A percentile compares a stretch with the other conserved stretches of the same genome.
phyloP scores from a whole-genome alignment of 2,329 filamentous ascomycete genomes.

The Lachnellula suecica region DNA sequence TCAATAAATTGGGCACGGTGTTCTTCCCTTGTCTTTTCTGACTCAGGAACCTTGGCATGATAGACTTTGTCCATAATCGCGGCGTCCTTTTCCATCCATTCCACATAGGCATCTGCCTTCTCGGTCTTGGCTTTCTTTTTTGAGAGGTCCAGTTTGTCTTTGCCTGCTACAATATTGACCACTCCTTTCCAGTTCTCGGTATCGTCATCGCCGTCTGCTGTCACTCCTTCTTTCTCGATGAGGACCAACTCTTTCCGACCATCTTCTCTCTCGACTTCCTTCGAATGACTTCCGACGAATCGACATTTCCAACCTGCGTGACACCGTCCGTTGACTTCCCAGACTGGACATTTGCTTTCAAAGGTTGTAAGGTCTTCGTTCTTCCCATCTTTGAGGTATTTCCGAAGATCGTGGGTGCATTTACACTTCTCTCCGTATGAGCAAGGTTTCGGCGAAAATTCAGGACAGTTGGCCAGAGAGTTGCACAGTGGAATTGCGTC shows the following conservation, averaged over 20 bases:
- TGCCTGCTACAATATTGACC: conserved; percentile 70
- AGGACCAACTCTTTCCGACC: conserved; percentile 81
- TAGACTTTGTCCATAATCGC: conserved; percentile 48
- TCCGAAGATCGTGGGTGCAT: conserved; percentile 78
- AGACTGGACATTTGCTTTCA: conserved; percentile 78
- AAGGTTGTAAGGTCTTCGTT: conserved; percentile 77
- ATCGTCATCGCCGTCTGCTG: conserved; percentile 28
- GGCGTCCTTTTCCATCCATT: conserved; percentile 73
- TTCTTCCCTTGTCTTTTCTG: conserved; percentile 55
- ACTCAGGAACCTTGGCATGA: conserved; percentile 40
- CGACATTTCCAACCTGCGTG: conserved; percentile 91
- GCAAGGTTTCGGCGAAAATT: conserved; percentile 81
- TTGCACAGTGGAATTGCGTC: conserved; percentile 79
- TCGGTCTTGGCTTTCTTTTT: conserved; percentile 70
- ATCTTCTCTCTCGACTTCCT: conserved; percentile 74
- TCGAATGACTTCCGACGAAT: conserved; percentile 83
- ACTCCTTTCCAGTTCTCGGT: conserved; percentile 58
- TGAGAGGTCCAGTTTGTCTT: conserved; percentile 72
- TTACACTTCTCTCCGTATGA: conserved; percentile 79
- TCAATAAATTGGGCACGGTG: conserved; percentile 81
- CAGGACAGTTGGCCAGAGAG: conserved; percentile 66
- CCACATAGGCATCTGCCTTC: conserved; percentile 72
- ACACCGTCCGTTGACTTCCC: conserved; percentile 73
- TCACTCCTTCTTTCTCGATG: conserved; percentile 43
- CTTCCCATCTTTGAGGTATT: conserved; percentile 81